Evolutionary conservation across 352 stramenopile species (phyloP), one percentile per base, ranked within the genome.

Genomic region (Phytopythium oedochilum): DNA sequence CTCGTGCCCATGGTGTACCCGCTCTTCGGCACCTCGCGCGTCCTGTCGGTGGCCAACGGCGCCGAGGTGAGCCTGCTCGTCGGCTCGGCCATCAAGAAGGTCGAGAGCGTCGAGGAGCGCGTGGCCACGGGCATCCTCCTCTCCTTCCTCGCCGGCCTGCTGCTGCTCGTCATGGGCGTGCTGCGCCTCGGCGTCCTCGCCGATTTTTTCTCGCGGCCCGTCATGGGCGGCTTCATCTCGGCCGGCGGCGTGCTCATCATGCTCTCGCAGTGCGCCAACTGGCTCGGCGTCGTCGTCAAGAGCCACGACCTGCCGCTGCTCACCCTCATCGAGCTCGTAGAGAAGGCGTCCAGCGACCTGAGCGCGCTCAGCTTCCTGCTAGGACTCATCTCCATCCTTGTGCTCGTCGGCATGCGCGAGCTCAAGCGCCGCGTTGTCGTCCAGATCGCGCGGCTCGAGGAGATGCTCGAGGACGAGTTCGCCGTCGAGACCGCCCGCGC

Each of bases 181-280:
- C 75, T 93, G 22, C 70, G 71, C 2, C 74, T 96, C 31, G 84
- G 88, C 22, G 83, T 96, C 49, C 65, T 98, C 36, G 86, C 85
- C 25, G 86, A 90, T 38, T 96, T 97, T 58, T 83, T 97, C 57
- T 92, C 82, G 9, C 75, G 94, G 36, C 86, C 91, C 8, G 89
- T 97, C 53, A 83, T 97, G 63, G 89, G 83, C 17, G 89, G 90
- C 42, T 98, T 98, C 64, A 94, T 94, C 40, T 92, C 82, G 18
- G 89, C 73, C 25, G 88, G 85, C 2, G 86, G 89, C 25, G 74
- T 97, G 53, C 84, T 97, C 57, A 98, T 98, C 74, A 93, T 89
- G 50, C 71, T 93, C 32, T 96, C 83, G 42, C 89, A 98, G 70
- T 66, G 91, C 28, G 87, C 87, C 36, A 89, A 92, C 53, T 84